Evolutionary conservation across 768 basidiomycete species (phyloP), one percentile per base, ranked within the genome.

Genomic region (Lactarius quietus): DNA sequence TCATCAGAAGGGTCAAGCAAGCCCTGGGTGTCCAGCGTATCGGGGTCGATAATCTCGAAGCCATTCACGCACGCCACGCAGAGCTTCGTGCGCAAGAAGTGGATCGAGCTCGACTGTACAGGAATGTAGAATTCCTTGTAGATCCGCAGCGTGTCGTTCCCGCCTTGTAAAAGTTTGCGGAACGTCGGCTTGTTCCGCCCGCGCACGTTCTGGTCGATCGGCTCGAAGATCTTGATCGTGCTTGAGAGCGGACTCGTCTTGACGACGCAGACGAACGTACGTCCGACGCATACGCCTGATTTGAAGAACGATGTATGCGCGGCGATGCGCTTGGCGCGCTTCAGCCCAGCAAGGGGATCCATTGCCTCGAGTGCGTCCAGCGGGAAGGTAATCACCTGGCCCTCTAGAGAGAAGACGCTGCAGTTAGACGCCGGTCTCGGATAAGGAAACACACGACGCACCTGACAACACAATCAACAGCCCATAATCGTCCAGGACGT

Each of bases 81-180:
- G 70, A 99, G 84, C 78, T 90, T 92, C 55, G 96, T 97, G 81
- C 96, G 97, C 69, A 99, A 82, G 79, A 96, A 98, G 76, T n/a
- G n/a, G 28, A 98, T 90, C 15, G 95, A 98, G 63, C 87, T 93
- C 58, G 94, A 96, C 75, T 98, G 95, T 15, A 97, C 93, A 0
- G 97, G 96, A 65, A 99, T 98, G 73, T 98, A 99, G 78, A 99
- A 98, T 75, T 98, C 96, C 94, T 97, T 92, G 83, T 95, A 98
- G 43, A 90, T 79, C 74, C 90, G 90, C 23, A 99, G 82, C 2
- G 94, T 93, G 74, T 99, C 97, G 73, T 98, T 95, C 9, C 93
- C 90, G 56, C 94, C 95, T 71, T 97, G 95, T 65, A 98, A 77
- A 67, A 97, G 79, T 75, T 97, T 96, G 74, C 89, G 87, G 79